Conservation (phyloP, 345 rosid genomes). For the Acer saccharum region DNA sequence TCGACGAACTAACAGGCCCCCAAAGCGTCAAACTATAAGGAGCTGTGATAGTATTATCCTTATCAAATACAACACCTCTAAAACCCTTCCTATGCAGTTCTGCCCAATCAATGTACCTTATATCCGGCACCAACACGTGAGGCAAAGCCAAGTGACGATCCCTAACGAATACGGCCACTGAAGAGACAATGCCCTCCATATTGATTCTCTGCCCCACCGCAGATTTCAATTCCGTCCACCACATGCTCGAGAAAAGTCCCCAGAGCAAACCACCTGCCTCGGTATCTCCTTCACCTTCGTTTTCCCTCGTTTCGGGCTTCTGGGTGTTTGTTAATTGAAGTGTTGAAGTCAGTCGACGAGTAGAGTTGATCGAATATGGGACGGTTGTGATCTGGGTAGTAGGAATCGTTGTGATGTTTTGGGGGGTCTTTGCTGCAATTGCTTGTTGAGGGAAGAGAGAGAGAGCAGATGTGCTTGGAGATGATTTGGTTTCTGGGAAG, state of each 20-base stretch:
- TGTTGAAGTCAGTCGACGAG: slow-evolving; percentile 34
- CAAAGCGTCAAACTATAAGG: slow-evolving; percentile 83
- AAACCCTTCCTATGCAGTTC: slow-evolving; percentile 80
- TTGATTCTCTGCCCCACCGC: slow-evolving; percentile 90
- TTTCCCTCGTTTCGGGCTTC: slow-evolving; percentile 35
- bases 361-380: slow-evolving; percentile 41
- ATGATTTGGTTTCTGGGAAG: slow-evolving; percentile 31
- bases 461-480: slow-evolving; percentile 24
- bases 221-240: slow-evolving; percentile 93
- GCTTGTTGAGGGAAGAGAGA: slow-evolving; percentile 41
- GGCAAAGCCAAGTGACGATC: slow-evolving; percentile 80
- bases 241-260: slow-evolving; percentile 71
- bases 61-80: slow-evolving; percentile 92
- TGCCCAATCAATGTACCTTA: slow-evolving; percentile 80
- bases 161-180: slow-evolving; percentile 51
- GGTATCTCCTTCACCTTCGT: slow-evolving; percentile 20
- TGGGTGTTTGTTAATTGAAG: slow-evolving; percentile 33
- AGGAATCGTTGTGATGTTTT: slow-evolving; percentile 13
- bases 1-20: slow-evolving; percentile 63
- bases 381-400: slow-evolving; percentile 29
- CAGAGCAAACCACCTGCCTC: neutral
- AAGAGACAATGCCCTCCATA: slow-evolving; percentile 77
- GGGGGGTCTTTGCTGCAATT: slow-evolving; percentile 36
- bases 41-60: slow-evolving; percentile 91
- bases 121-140: slow-evolving; percentile 71